phyloP scores from a whole-genome alignment of 345 rosid species.

The Eucalyptus pauciflora region DNA sequence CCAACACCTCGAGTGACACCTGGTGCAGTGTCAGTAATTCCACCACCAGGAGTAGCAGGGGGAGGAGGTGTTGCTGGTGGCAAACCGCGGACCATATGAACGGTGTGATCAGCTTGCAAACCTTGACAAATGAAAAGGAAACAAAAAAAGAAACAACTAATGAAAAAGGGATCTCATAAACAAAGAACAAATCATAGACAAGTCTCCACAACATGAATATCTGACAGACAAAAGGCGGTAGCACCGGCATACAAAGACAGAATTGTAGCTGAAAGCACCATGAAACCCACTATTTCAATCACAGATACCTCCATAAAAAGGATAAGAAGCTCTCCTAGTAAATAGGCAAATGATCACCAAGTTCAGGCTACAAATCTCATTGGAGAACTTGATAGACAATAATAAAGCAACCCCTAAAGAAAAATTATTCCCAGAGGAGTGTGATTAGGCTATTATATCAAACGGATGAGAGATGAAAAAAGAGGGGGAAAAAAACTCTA shows the following conservation, averaged over 20 bases:
- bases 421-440: not conserved
- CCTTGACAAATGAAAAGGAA: constrained; percentile 26
- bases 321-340: not conserved
- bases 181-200: not conserved
- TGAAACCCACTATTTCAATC: not conserved
- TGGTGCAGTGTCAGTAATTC: constrained; percentile 24
- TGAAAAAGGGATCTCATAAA: not conserved
- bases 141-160: not conserved
- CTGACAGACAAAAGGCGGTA: not conserved
- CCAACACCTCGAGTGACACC: constrained; percentile 47
- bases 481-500: not conserved
- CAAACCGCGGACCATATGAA: constrained; percentile 85
- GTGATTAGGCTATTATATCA: not conserved
- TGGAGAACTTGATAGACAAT: not conserved
- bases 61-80: constrained; percentile 45
- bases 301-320: not conserved
- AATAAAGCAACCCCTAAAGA: not conserved
- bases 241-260: not conserved
- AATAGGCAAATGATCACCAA: not conserved
- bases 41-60: constrained; percentile 27
- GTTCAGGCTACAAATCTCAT: not conserved
- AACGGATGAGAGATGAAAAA: not conserved
- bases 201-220: not conserved
- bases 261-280: not conserved
- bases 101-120: constrained; percentile 85